These are phyloP conservation scores for Ceratocystis colombiana DNA, from an alignment of 2,329 filamentous ascomycete species.

Conservation along the genomic window DNA sequence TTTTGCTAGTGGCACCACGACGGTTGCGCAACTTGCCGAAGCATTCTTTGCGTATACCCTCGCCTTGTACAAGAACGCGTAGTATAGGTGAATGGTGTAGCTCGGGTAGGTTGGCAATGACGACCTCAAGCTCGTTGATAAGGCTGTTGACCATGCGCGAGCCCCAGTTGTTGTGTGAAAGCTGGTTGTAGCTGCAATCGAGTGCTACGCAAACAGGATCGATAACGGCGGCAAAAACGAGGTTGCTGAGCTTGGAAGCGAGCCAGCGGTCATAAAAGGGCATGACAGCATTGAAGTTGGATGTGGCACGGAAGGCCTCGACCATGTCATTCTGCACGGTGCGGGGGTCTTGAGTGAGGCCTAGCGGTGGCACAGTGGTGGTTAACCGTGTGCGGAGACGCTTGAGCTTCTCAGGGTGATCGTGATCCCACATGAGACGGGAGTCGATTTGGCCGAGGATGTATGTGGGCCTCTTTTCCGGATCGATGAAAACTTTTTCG, in stretches of 20 bases:
- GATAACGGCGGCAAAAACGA: slow-evolving; percentile 65
- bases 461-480: slow-evolving; percentile 58
- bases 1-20: slow-evolving; percentile 48
- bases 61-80: slow-evolving; percentile 45
- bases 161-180: slow-evolving; percentile 57
- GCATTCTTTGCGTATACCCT: slow-evolving; percentile 52
- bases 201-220: slow-evolving; percentile 74
- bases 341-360: slow-evolving; percentile 20
- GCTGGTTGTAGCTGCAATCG: slow-evolving; percentile 61
- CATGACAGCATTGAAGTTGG: slow-evolving; percentile 24
- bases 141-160: slow-evolving; percentile 59
- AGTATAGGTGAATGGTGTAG: slow-evolving; percentile 51
- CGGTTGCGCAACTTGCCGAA: slow-evolving; percentile 47
- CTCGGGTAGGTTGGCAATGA: slow-evolving; percentile 68
- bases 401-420: slow-evolving; percentile 26
- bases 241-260: slow-evolving; percentile 63
- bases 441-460: slow-evolving; percentile 56
- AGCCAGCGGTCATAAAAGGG: slow-evolving; percentile 48
- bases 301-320: slow-evolving; percentile 21
- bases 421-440: slow-evolving; percentile 37
- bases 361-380: slow-evolving; percentile 18
- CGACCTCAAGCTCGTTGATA: slow-evolving; percentile 60
- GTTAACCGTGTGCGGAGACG: slow-evolving; percentile 32
- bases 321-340: slow-evolving; percentile 20
- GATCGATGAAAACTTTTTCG: slow-evolving; percentile 56